Percentiles rank a stretch among this genome's conserved stretches.
These are phyloP conservation scores for Ogataea pini DNA, from an alignment of 805 yeast genomes.

Conservation along the genomic window DNA sequence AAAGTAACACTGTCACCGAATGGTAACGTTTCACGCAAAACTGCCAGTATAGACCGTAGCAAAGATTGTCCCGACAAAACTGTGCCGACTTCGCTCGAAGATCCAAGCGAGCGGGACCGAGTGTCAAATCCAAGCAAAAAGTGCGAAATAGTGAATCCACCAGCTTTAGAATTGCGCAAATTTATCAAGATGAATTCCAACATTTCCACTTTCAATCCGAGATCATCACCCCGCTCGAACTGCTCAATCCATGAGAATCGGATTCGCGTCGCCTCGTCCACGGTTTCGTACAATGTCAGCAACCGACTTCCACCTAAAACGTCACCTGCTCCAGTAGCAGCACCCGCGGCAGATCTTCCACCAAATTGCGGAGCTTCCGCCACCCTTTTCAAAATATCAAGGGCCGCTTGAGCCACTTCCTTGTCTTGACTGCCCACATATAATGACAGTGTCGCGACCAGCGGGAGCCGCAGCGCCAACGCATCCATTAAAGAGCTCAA, in stretches of 20 bases:
- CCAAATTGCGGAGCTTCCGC: slow-evolving; percentile 45
- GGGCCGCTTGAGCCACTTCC: slow-evolving; percentile 51
- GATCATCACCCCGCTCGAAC: slow-evolving; percentile 41
- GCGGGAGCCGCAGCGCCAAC: slow-evolving; percentile 64
- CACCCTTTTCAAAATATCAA: slow-evolving; percentile 54
- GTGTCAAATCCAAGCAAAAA: slow-evolving; percentile 73
- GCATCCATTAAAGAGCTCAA: slow-evolving; percentile 69
- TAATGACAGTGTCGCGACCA: slow-evolving; percentile 72
- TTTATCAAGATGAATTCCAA: slow-evolving; percentile 37
- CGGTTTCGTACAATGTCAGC: slow-evolving; percentile 67
- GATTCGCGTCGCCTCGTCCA: slow-evolving; percentile 76
- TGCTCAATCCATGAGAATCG: slow-evolving; percentile 73
- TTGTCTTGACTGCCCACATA: slow-evolving; percentile 63
- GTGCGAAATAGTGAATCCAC: slow-evolving; percentile 46
- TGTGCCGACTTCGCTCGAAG: slow-evolving; percentile 46
- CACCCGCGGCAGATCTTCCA: neutral
- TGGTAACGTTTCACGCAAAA: slow-evolving; percentile 50
- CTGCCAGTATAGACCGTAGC: slow-evolving; percentile 51
- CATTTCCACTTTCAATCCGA: slow-evolving; percentile 53
- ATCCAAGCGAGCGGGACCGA: slow-evolving; percentile 49
- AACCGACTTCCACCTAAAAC: slow-evolving; percentile 48
- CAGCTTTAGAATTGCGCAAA: neutral
- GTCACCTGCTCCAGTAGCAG: slow-evolving; percentile 35
- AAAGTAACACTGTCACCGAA: slow-evolving; percentile 42
- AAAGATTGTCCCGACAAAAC: slow-evolving; percentile 56